A percentile compares a stretch with the other conserved stretches of the same genome.
These are phyloP conservation scores for Vinca major DNA, from an alignment of 305 asterid species.

Conservation along the genomic window DNA sequence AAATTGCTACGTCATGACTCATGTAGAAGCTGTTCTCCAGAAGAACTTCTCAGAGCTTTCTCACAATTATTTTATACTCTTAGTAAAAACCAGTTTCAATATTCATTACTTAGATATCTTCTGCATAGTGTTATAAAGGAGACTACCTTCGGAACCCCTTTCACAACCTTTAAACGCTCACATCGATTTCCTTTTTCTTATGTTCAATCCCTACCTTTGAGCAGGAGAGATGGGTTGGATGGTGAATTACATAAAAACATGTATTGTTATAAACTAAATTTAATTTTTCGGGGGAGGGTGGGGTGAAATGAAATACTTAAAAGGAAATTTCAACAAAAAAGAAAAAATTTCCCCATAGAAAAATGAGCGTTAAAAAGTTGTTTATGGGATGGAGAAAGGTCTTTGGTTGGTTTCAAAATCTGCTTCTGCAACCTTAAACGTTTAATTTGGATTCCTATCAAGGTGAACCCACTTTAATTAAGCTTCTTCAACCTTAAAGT, in stretches of 20 bases:
- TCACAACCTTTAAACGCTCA: background rate
- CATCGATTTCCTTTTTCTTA: background rate
- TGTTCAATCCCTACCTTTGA: background rate
- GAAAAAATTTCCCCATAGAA: no score
- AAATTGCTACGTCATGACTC: conserved; percentile 10
- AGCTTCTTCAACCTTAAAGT: background rate
- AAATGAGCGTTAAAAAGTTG: no score
- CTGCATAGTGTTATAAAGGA: background rate
- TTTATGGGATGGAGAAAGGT: no score
- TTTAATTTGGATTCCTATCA: background rate
- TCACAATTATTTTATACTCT: background rate
- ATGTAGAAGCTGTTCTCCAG: no score
- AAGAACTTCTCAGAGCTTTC: background rate
- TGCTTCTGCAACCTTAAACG: background rate
- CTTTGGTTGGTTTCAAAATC: background rate
- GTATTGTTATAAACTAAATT: no score
- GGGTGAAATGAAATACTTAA: no score
- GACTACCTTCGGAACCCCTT: background rate
- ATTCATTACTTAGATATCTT: background rate
- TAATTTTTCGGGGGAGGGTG: no score
- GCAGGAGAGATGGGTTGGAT: no score
- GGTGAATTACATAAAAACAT: no score
- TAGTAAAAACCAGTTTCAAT: no score
- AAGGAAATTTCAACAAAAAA: no score
- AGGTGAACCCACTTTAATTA: background rate